Evolutionary conservation across 2,329 filamentous ascomycete genomes (phyloP).

Genomic region (Aureobasidium sp.): DNA sequence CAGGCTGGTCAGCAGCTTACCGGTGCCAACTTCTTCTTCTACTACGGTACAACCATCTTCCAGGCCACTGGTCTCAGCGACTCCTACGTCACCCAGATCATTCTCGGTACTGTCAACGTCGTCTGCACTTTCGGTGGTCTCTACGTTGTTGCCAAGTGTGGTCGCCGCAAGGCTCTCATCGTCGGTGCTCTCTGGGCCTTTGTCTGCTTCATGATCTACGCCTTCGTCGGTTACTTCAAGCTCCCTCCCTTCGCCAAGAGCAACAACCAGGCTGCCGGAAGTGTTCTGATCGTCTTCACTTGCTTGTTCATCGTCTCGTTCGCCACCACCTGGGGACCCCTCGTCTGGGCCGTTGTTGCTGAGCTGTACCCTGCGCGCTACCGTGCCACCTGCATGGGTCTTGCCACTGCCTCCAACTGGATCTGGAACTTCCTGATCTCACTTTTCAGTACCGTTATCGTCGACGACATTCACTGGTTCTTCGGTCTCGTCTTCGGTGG

Average conservation of each 20-base stretch:
- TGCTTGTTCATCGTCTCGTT: slow-evolving; percentile 32
- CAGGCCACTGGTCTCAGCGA: slow-evolving; percentile 34
- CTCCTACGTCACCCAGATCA: slow-evolving; percentile 41
- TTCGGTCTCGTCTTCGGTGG: slow-evolving; percentile 37
- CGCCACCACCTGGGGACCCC: slow-evolving; percentile 31
- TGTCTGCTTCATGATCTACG: slow-evolving; percentile 57
- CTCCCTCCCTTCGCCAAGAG: slow-evolving; percentile 21
- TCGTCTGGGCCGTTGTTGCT: slow-evolving; percentile 31
- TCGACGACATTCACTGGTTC: slow-evolving; percentile 31
- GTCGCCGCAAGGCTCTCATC: slow-evolving; percentile 42
- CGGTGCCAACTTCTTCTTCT: slow-evolving; percentile 30
- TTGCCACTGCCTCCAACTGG: slow-evolving; percentile 41
- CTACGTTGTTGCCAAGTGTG: slow-evolving; percentile 43
- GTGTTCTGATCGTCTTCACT: slow-evolving; percentile 31
- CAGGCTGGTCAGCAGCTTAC: slow-evolving; percentile 30
- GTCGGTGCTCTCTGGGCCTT: slow-evolving; percentile 37
- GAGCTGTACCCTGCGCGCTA: slow-evolving; percentile 33
- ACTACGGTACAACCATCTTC: slow-evolving; percentile 41
- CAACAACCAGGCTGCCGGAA: slow-evolving; percentile 25
- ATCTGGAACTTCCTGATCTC: slow-evolving; percentile 37
- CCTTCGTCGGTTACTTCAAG: slow-evolving; percentile 27
- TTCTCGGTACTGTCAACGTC: slow-evolving; percentile 44
- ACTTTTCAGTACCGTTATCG: slow-evolving; percentile 34
- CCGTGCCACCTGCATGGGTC: slow-evolving; percentile 38
- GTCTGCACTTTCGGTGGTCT: slow-evolving; percentile 42